These are phyloP conservation scores for Verticillium nonalfalfae DNA, from an alignment of 2,329 filamentous ascomycete species.

Conservation along the genomic window DNA sequence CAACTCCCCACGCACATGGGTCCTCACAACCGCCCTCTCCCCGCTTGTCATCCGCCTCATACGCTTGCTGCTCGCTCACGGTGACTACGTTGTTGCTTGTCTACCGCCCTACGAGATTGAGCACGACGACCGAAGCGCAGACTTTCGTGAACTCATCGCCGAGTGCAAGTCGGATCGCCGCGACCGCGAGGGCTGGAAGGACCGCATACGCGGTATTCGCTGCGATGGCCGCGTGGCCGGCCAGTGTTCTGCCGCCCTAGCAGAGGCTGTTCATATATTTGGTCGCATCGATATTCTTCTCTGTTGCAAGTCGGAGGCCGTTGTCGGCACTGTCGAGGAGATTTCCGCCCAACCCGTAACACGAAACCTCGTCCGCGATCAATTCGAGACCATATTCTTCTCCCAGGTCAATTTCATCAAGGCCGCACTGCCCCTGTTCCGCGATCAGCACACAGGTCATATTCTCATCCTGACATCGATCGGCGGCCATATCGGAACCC, in stretches of 20 bases:
- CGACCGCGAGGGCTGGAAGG: conserved; percentile 71
- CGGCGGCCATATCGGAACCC: conserved; percentile 87
- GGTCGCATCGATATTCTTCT: conserved; percentile 84
- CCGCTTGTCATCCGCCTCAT: conserved; percentile 80
- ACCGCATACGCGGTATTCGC: conserved; percentile 62
- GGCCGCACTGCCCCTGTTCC: conserved; percentile 72
- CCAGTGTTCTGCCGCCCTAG: conserved; percentile 79
- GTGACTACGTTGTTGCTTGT: conserved; percentile 84
- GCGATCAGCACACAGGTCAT: conserved; percentile 77
- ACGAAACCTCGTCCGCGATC: conserved; percentile 74
- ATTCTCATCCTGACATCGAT: conserved; percentile 86
- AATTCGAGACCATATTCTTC: conserved; percentile 94
- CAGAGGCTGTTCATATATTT: conserved; percentile 79
- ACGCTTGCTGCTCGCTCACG: conserved; percentile 77
- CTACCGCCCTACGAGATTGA: conserved; percentile 74
- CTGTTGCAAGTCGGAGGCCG: conserved; percentile 82
- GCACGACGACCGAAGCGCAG: conserved; percentile 65
- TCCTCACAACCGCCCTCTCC: conserved; percentile 81
- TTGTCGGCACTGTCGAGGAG: conserved; percentile 89
- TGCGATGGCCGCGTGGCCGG: conserved; percentile 57
- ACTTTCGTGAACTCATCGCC: conserved; percentile 74
- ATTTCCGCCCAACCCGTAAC: conserved; percentile 67
- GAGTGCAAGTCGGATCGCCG: conserved; percentile 58
- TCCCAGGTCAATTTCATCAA: conserved; percentile 95
- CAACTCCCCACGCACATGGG: conserved; percentile 81